Conservation (phyloP, 1,139 yeast genomes). For the Saccharomycopsis phalli region DNA sequence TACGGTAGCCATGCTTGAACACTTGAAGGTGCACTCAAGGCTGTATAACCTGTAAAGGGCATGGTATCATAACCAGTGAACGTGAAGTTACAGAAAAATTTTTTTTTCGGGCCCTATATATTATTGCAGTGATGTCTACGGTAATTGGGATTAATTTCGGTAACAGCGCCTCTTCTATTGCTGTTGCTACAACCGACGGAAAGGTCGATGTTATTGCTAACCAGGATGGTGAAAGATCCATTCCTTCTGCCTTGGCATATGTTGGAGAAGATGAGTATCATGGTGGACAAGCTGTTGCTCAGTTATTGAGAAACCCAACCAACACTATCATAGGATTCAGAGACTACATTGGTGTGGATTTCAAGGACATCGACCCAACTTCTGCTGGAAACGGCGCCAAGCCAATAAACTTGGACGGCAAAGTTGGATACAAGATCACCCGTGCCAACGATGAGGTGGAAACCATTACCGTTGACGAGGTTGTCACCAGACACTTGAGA, state of each 20-base stretch:
- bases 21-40: too few relatives aligned
- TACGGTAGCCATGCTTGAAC: slow-evolving; percentile 7
- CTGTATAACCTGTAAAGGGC: too few relatives aligned
- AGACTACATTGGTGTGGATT: slow-evolving; percentile 77
- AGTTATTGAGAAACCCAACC: slow-evolving; percentile 79
- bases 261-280: slow-evolving; percentile 94
- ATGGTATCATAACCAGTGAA: background rate
- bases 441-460: slow-evolving; percentile 31
- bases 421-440: slow-evolving; percentile 56
- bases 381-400: slow-evolving; percentile 58
- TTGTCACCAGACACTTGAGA: slow-evolving; percentile 73
- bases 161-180: slow-evolving; percentile 91
- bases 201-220: slow-evolving; percentile 96
- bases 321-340: slow-evolving; percentile 89
- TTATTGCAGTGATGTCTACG: slow-evolving; percentile 32
- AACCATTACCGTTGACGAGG: slow-evolving; percentile 61
- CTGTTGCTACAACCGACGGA: slow-evolving; percentile 80
- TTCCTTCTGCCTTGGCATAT: slow-evolving; percentile 87
- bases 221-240: slow-evolving; percentile 98
- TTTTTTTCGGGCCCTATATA: background rate
- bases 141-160: slow-evolving; percentile 96
- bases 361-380: slow-evolving; percentile 58
- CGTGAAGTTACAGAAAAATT: background rate
- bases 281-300: slow-evolving; percentile 93
- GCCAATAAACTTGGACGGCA: slow-evolving; percentile 64